phyloP scores from a whole-genome alignment of 179 eudicot species.

The Amaranthus tricolor region DNA sequence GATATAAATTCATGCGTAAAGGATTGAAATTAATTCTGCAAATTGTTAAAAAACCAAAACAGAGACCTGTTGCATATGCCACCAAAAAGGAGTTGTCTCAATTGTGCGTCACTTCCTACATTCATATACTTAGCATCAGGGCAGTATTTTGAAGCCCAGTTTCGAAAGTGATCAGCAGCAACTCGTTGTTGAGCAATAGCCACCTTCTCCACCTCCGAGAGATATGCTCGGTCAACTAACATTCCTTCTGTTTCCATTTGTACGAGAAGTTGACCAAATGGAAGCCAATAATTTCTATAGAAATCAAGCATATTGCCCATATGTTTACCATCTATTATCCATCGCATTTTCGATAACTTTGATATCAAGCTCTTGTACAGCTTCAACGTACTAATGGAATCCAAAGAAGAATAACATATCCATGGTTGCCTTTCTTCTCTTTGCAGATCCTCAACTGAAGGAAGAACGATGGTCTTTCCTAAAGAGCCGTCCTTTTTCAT shows the following conservation, averaged over 20 bases:
- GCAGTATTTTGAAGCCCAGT: conserved; percentile 87
- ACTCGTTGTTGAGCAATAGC: conserved; percentile 75
- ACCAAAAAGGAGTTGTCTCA: conserved; percentile 88
- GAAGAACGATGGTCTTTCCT: conserved; percentile 67
- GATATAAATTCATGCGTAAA: too few relatives aligned
- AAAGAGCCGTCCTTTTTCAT: conserved; percentile 76
- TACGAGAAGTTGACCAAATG: conserved; percentile 89
- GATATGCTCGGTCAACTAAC: conserved; percentile 86
- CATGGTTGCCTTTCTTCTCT: conserved; percentile 63
- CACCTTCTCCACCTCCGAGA: conserved; percentile 82
- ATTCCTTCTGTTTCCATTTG: conserved; percentile 93
- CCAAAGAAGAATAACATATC: conserved; percentile 91
- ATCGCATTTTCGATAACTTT: conserved; percentile 52
- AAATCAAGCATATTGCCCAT: conserved; percentile 68
- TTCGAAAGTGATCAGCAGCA: conserved; percentile 81
- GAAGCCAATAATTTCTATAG: conserved; percentile 78
- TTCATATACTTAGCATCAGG: conserved; percentile 91
- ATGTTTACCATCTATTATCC: conserved; percentile 53
- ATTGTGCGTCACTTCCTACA: conserved; percentile 92
- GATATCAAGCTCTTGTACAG: conserved; percentile 75
- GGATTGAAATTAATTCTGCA: too few relatives aligned
- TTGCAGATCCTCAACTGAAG: conserved; percentile 85
- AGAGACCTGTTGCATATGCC: conserved; percentile 77
- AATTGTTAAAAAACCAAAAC: background rate
- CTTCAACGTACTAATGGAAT: conserved; percentile 82